phyloP scores from a whole-genome alignment of 2,329 filamentous ascomycete genomes.

The Clarireedia monteithiana region DNA sequence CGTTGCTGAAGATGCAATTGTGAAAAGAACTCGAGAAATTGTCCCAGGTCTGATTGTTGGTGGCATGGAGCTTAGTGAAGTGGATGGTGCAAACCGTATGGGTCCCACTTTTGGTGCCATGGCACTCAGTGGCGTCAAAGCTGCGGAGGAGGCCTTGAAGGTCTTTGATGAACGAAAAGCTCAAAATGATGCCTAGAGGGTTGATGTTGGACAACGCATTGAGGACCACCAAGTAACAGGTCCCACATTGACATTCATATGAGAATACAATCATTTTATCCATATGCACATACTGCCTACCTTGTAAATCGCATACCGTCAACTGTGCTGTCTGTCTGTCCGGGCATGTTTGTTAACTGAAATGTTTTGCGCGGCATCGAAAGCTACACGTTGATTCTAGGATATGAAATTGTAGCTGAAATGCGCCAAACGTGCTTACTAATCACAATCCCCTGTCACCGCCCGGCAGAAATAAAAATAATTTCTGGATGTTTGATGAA shows the following conservation, averaged over 20 bases:
- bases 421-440: background rate
- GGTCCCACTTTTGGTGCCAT: constrained; percentile 80
- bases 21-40: constrained; percentile 84
- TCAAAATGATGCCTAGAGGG: constrained; percentile 46
- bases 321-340: no score
- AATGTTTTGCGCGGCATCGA: no score
- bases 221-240: background rate
- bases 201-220: background rate
- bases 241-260: background rate
- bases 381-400: no score
- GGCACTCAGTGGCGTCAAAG: constrained; percentile 81
- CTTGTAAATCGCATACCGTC: no score
- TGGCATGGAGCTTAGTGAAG: constrained; percentile 87
- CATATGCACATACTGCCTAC: no score
- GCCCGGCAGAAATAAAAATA: constrained; percentile 6
- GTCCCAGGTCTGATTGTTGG: constrained; percentile 85
- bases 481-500: constrained; percentile 4
- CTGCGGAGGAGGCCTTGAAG: constrained; percentile 75
- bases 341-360: no score
- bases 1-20: constrained; percentile 83
- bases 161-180: constrained; percentile 72
- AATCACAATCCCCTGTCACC: background rate
- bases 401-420: no score
- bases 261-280: no score
- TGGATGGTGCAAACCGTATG: constrained; percentile 90